Conservation (phyloP, 805 yeast genomes). For the Cyberlindnera americana region DNA sequence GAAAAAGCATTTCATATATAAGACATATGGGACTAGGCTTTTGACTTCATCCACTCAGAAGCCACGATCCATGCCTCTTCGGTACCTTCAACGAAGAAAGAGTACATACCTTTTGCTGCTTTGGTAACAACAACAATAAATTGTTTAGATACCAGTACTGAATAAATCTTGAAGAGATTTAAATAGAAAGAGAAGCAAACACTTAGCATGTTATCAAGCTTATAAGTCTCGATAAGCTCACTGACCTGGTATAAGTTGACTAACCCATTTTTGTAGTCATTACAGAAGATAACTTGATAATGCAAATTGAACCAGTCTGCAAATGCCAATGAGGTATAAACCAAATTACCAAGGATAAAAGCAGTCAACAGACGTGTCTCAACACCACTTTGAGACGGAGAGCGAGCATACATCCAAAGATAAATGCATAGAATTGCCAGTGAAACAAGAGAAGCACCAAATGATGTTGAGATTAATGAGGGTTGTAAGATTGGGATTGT, state of each 20-base stretch:
- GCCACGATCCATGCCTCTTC: conserved; percentile 4
- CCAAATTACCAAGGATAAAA: conserved; percentile 21
- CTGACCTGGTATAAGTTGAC: conserved; percentile 25
- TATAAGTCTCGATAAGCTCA: conserved; percentile 22
- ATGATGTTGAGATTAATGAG: conserved; percentile 24
- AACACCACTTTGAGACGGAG: conserved; percentile 14
- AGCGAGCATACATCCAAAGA: conserved; percentile 8
- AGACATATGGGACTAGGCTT: background rate
- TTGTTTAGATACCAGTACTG: conserved; percentile 19
- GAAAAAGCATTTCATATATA: too few species aligned
- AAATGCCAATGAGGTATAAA: conserved; percentile 16
- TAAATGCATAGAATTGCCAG: conserved; percentile 17
- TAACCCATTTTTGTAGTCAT: conserved; percentile 28
- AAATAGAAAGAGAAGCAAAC: background rate
- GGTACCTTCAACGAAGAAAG: conserved; percentile 5
- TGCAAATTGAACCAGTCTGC: conserved; percentile 26
- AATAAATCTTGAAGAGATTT: conserved; percentile 7
- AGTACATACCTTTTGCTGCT: background rate
- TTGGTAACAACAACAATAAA: conserved; percentile 5
- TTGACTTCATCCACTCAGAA: conserved; percentile 3
- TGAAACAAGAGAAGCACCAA: conserved; percentile 23
- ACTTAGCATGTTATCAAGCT: conserved; percentile 9
- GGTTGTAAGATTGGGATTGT: conserved; percentile 24
- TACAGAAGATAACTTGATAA: conserved; percentile 25
- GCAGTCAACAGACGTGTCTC: conserved; percentile 24